Conservation (phyloP, 345 rosid genomes). For the Diplotaxis tenuifolia region DNA sequence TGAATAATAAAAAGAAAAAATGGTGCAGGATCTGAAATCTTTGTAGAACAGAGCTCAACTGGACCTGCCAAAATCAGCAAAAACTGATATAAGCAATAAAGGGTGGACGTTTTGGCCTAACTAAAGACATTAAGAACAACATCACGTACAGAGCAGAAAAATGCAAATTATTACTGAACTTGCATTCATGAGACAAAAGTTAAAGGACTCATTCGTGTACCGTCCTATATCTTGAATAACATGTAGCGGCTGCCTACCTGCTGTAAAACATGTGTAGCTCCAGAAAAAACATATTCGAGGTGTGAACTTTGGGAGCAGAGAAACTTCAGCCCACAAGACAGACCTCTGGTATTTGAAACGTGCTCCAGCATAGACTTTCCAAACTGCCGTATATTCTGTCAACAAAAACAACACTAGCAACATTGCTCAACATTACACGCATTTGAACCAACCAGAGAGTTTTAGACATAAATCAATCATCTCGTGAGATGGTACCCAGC, state of each 20-base stretch:
- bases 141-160: neutral
- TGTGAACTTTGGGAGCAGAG: constrained; percentile 65
- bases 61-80: constrained; percentile 54
- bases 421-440: constrained; percentile 20
- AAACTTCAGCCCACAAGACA: constrained; percentile 78
- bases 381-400: constrained; percentile 83
- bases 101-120: constrained; percentile 8
- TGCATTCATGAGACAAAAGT: constrained; percentile 15
- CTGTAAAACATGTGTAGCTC: constrained; percentile 75
- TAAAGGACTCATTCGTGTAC: constrained; percentile 10
- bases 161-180: constrained; percentile 10
- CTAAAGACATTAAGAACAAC: constrained; percentile 5
- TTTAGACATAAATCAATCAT: constrained; percentile 10
- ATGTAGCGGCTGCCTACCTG: constrained; percentile 52
- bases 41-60: constrained; percentile 53
- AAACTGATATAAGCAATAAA: constrained; percentile 14
- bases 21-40: constrained; percentile 82
- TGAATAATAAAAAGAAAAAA: constrained; percentile 70
- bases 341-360: constrained; percentile 81
- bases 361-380: constrained; percentile 85
- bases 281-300: constrained; percentile 56
- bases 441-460: constrained; percentile 18
- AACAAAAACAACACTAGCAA: constrained; percentile 22
- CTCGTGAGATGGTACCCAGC: constrained; percentile 29
- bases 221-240: constrained; percentile 15